A percentile compares a stretch with the other conserved stretches of the same genome.
phyloP scores from a whole-genome alignment of 106 monocot species.

The Narthecium ossifragum region DNA sequence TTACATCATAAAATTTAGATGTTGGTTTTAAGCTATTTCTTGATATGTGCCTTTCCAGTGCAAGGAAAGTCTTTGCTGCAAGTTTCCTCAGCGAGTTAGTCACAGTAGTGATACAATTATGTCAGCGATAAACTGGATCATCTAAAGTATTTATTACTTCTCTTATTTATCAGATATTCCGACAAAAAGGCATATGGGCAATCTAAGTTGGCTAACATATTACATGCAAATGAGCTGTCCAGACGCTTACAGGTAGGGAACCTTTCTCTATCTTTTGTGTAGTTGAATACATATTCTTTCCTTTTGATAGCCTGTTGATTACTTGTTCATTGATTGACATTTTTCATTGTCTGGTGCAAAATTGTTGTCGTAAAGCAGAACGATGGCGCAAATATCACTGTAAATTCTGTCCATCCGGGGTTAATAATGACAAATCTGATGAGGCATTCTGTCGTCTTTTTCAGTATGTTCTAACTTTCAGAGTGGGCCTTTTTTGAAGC shows the following conservation, averaged over 20 bases:
- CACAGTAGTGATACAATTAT: no score
- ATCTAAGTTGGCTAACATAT: constrained; percentile 82
- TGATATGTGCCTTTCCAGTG: not conserved
- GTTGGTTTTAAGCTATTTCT: not conserved
- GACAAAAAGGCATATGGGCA: constrained; percentile 79
- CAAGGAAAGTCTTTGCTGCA: not conserved
- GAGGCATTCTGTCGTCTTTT: constrained; percentile 67
- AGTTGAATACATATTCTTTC: no score
- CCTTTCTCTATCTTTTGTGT: not conserved
- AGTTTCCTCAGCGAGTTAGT: no score
- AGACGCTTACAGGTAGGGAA: constrained; percentile 62
- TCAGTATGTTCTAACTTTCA: constrained; percentile 44
- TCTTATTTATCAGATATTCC: constrained; percentile 47
- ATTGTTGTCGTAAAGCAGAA: constrained; percentile 44
- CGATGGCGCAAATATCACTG: constrained; percentile 77
- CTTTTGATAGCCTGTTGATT: not conserved
- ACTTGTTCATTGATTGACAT: not conserved
- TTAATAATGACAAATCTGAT: constrained; percentile 89
- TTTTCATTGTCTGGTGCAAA: not conserved
- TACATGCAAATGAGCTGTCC: constrained; percentile 71
- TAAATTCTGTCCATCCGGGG: constrained; percentile 89
- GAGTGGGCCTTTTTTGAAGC: no score
- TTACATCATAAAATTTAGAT: not conserved
- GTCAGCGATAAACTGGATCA: no score
- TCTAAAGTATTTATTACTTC: no score